Evolutionary conservation across 768 basidiomycete species (phyloP), one percentile per base, ranked within the genome.

Genomic region (Pulveroboletus sp.): DNA sequence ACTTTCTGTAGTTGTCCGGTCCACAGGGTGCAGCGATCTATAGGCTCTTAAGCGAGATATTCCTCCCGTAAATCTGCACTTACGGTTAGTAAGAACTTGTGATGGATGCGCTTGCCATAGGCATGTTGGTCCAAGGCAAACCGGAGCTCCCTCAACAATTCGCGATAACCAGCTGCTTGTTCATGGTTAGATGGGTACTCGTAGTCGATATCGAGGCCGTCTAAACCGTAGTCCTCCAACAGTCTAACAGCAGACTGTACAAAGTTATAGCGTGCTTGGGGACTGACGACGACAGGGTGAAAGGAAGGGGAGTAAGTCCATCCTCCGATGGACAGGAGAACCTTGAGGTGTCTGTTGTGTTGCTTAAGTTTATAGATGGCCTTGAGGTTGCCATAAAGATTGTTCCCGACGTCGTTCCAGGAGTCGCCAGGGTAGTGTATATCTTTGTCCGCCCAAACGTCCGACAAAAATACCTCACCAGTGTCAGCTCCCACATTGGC

Each of bases 341-440:
- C 76, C 57, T 87, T 89, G 63, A 93, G 76, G 54, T 86, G 86
- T 46, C 93, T 80, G 52, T 96, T 75, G 55, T 78, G 68, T 64
- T 94, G 86, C 77, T 98, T 98, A 57, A 97, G 76, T 30, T 87
- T 78, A 68, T 93, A 94, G 50, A 98, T 80, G 43, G 89, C 89
- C 65, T 95, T 96, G 71, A 98, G 81, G 69, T 95, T 95, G 46
- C 94, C 94, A 60, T 95, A 98, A 15, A 98, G 80, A 68, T 98
- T 96, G 55, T 77, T 85, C 39, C 93, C 93, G 26, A 64, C 65
- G 46, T 98, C 95, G 57, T 93, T 87, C 96, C 96, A 99, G 5
- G 86, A 87, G 69, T 99, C 96, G 8, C 86, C 89, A 0, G 87
- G 84, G 65, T 95, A 94, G 66, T 98, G 96, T 40, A 98, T 98